Base-by-base conservation (phyloP, 2,329 filamentous ascomycete genomes). In the Dactylellina sp. region DNA sequence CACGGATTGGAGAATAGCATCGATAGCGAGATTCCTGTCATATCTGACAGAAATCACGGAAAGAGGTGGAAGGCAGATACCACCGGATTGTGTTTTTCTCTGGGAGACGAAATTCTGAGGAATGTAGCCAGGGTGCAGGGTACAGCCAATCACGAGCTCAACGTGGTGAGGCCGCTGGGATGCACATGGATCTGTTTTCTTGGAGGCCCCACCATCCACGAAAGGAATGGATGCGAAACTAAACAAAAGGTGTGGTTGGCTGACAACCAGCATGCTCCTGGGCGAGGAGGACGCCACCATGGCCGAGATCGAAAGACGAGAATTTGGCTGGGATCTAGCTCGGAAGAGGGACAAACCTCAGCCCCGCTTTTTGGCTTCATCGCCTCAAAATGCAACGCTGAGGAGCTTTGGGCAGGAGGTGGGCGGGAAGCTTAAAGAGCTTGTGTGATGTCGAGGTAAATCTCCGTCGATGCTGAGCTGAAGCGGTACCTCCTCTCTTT, bases 141-240 rank as follows among this genome's bases (percentile, higher is more conserved):
- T 65, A 55, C 70, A 74, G 70, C 70, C 70, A 74, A 74, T 74
- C 70, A 74, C 70, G 61, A 66, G 61, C 70, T 57, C 61, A 74
- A 74, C 70, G 70, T 74, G 70, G 49, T 56, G 49, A n/a, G 42
- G 68, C 56, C 65, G 60, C 42, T 55, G 70, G 52, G 56, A 74
- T 66, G 68, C 70, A 74, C 61, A 61, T 50, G 70, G 61, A 62
- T 65, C 61, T 46, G 60, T 62, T 61, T 61, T 40, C 44, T 62
- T 57, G 55, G 53, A 61, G 55, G 61, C 70, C 70, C 70, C 70
- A 74, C 70, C 61, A 66, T 60, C 61, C 70, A 47, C 49, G 53
- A 74, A 66, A 56, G 61, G 70, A 65, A 74, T 66, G 70, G 70
- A 65, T 60, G 55, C 37, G 49, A 57, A 16, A 55, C 20, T 61